Evolutionary conservation across 164 flowering plant genomes (phyloP).

Genomic region (Chimonanthus praecox): DNA sequence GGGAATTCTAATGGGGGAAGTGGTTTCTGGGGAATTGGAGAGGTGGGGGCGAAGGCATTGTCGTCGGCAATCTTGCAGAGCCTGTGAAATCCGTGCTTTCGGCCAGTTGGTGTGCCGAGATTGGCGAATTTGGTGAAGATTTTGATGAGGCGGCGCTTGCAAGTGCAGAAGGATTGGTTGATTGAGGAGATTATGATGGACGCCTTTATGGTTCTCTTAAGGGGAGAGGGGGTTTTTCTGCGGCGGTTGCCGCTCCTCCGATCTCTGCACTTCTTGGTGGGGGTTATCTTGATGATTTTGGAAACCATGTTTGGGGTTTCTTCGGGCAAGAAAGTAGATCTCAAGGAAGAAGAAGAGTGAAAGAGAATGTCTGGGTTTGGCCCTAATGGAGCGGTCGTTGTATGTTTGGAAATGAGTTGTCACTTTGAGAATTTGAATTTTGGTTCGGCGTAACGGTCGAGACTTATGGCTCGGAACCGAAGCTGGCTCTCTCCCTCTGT

Average conservation of each 20-base stretch:
- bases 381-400: not conserved
- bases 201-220: conserved; percentile 26
- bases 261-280: conserved; percentile 44
- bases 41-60: not conserved
- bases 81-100: conserved; percentile 32
- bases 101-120: conserved; percentile 38
- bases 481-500: not conserved
- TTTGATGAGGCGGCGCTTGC: conserved; percentile 62
- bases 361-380: conserved; percentile 1
- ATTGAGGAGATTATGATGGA: conserved; percentile 47
- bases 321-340: not conserved
- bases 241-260: conserved; percentile 25
- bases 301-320: conserved; percentile 51
- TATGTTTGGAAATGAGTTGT: conserved; percentile 2
- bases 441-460: conserved; percentile 45
- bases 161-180: conserved; percentile 51
- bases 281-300: conserved; percentile 41
- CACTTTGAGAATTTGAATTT: conserved; percentile 20
- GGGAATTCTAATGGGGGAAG: conserved; percentile 40
- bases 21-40: conserved; percentile 3
- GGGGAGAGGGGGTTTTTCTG: conserved; percentile 29
- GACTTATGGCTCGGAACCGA: conserved; percentile 18
- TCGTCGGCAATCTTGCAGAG: conserved; percentile 19
- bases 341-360: not conserved
- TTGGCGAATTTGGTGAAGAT: conserved; percentile 51